Conservation (phyloP, 306 rosid species). For the Begonia peltatifolia region DNA sequence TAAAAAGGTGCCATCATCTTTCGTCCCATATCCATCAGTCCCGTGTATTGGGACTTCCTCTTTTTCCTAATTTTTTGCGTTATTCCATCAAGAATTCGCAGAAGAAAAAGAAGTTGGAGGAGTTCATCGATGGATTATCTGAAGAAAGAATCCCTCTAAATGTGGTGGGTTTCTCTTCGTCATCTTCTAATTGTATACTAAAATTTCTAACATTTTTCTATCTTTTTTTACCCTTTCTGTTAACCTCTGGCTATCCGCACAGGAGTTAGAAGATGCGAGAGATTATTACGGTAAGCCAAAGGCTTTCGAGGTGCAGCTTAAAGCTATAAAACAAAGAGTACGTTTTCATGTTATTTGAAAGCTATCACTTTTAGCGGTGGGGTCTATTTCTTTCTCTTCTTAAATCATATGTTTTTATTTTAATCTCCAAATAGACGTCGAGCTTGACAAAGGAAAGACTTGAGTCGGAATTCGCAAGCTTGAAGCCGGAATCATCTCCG, state of each 20-base stretch:
- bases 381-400: background rate
- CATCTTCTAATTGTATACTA: slow-evolving; percentile 1
- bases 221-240: no score
- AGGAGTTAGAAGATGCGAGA: no score
- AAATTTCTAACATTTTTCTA: background rate
- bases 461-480: background rate
- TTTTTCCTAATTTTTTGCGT: background rate
- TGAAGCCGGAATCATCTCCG: slow-evolving; percentile 1
- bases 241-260: no score
- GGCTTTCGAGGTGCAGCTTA: no score
- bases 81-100: slow-evolving; percentile 1
- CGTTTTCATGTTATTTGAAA: no score
- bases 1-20: slow-evolving; percentile 26
- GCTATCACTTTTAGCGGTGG: no score
- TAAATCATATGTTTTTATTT: background rate
- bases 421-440: background rate
- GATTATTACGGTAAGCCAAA: no score
- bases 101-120: slow-evolving; percentile 31
- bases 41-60: background rate
- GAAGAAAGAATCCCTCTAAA: slow-evolving; percentile 7
- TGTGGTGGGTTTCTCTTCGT: slow-evolving; percentile 22
- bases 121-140: slow-evolving; percentile 15
- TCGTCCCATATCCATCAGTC: background rate
- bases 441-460: background rate
- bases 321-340: background rate